Base-by-base conservation (phyloP, 192 early-diverging fungal genomes). In the Jimgerdemannia lactiflua region DNA sequence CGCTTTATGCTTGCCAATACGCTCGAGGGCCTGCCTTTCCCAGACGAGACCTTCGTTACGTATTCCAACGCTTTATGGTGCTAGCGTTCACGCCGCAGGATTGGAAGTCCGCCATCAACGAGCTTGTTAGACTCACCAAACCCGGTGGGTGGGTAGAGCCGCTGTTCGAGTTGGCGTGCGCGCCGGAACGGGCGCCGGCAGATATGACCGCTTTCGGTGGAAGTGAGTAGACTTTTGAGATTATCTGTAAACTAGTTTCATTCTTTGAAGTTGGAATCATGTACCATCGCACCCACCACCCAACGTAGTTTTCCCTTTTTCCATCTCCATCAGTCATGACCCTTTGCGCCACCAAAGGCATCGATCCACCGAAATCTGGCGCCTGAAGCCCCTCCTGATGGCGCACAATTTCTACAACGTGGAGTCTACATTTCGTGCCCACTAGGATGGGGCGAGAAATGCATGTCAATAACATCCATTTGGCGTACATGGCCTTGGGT, bases 31-130 rank as follows among this genome's bases (percentile, higher is more conserved):
- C 71, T 85, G 39, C 79, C 81, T 19, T 85, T 85, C 67, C 75
- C 75, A 19, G 70, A 82, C 67, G 42, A 78, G 8, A 82, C 82
- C 17, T 85, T 85, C 72, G 81, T 71, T 85, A 80, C 65, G 76
- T 82, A 39, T 78, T 78, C 69, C 78, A 80, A 19, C 63, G 84
- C 9, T 82, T 83, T 41, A 74, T 85, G 54, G 72, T 78, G 39
- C 64, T 83, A 4, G 84, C 76, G 0, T 69, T 85, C n/a, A 80
- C 84, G 0, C 49, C 78, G 4, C 76, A 79, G 64, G 76, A 85
- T 17, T 83, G 84, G 81, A 42, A 10, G 1, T 4, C 4, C 3
- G 19, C 44, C 3, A 3, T 75, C 11, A 29, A 17, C 17, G 74
- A 75, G 59, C 39, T 75, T 44, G 19, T 70, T 17, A 4, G 74